Conservation (phyloP, 2,329 filamentous ascomycete species). For the Microthyrium microscopicum region DNA sequence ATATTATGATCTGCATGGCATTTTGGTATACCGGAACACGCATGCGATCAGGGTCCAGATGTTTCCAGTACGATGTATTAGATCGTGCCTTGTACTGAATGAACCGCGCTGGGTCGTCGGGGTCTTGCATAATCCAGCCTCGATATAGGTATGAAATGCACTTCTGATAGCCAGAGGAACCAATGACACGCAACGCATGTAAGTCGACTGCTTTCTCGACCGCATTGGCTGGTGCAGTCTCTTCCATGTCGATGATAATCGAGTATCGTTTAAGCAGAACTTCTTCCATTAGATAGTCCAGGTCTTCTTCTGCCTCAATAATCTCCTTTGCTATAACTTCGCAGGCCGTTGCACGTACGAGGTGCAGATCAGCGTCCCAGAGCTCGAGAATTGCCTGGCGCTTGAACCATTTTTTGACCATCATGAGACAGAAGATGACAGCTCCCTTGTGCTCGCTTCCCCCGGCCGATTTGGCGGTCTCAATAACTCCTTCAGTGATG, state of each 20-base stretch:
- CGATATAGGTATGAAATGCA: conserved; percentile 87
- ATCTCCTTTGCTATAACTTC: conserved; percentile 78
- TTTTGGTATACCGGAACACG: conserved; percentile 87
- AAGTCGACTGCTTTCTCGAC: conserved; percentile 88
- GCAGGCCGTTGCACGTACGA: conserved; percentile 63
- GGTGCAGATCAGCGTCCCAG: conserved; percentile 80
- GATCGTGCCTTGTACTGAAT: conserved; percentile 73
- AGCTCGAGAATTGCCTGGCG: conserved; percentile 65
- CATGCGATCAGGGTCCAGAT: conserved; percentile 91
- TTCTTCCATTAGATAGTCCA: conserved; percentile 60
- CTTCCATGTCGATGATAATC: conserved; percentile 52
- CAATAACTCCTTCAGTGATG: conserved; percentile 64
- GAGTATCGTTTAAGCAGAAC: conserved; percentile 81
- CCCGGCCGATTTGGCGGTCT: conserved; percentile 68
- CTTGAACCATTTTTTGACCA: conserved; percentile 61
- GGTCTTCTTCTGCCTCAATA: conserved; percentile 74
- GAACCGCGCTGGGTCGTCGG: conserved; percentile 77
- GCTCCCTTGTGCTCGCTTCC: conserved; percentile 58
- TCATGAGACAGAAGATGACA: conserved; percentile 68
- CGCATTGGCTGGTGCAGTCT: conserved; percentile 66
- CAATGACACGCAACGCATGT: conserved; percentile 76
- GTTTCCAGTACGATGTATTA: conserved; percentile 58
- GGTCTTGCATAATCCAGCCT: conserved; percentile 93
- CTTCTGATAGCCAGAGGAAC: conserved; percentile 87
- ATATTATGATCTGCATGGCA: conserved; percentile 68